Percentiles rank a stretch among this genome's conserved stretches.
phyloP scores from a whole-genome alignment of 257 asterid genomes.

The Ligustrum vulgare region DNA sequence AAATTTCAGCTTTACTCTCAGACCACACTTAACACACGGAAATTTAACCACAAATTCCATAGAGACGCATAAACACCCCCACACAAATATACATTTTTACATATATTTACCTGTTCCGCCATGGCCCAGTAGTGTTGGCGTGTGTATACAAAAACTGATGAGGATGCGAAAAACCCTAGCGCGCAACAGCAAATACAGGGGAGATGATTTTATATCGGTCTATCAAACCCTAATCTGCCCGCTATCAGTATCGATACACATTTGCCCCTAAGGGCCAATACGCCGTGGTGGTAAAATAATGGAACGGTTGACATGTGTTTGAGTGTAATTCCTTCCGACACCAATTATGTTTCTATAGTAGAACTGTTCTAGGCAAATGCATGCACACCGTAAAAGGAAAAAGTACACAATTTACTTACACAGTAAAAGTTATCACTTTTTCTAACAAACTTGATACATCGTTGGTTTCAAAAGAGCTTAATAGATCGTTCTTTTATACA shows the following conservation, averaged over 20 bases:
- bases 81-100: not conserved
- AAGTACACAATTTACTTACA: no score
- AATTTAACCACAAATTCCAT: not conserved
- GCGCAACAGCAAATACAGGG: not conserved
- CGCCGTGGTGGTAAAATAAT: no score
- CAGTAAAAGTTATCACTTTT: no score
- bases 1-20: not conserved
- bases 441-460: no score
- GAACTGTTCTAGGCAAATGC: no score
- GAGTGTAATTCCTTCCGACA: no score
- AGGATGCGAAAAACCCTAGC: not conserved
- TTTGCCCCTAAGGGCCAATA: not conserved
- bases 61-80: not conserved
- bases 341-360: no score
- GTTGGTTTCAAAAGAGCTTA: no score
- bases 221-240: not conserved
- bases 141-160: not conserved
- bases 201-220: not conserved
- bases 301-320: no score
- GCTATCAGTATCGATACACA: not conserved
- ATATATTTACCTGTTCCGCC: conserved; percentile 37
- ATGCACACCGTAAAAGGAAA: no score
- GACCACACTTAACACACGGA: not conserved
- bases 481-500: no score
- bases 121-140: conserved; percentile 6